A percentile compares a stretch with the other conserved stretches of the same genome.
Evolutionary conservation across 192 early-diverging fungal species (phyloP).

Genomic region (Coemansia sp.): DNA sequence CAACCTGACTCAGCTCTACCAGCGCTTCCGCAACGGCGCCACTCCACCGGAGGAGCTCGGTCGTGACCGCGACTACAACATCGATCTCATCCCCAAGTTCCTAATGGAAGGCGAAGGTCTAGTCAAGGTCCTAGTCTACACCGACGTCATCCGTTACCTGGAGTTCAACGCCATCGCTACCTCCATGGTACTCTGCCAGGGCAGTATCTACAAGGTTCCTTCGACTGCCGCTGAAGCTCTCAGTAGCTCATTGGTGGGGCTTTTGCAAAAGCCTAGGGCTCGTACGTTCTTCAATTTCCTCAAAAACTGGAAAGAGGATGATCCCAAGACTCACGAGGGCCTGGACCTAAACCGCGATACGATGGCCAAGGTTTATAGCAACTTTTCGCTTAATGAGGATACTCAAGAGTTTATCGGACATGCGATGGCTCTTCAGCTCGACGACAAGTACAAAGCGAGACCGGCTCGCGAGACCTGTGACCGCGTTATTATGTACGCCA

Average conservation of each 20-base stretch:
- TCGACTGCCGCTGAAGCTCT: conserved; percentile 86
- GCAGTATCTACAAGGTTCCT: conserved; percentile 94
- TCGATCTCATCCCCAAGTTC: conserved; percentile 99
- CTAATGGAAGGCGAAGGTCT: conserved; percentile 99
- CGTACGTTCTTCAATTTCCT: conserved; percentile 97
- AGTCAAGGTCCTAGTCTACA: conserved; percentile 95
- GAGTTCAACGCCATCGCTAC: conserved; percentile 97
- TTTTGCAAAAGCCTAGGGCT: conserved; percentile 91
- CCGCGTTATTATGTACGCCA: conserved; percentile 89
- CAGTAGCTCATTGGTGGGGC: conserved; percentile 81
- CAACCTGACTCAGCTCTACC: conserved; percentile 91
- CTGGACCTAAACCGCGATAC: conserved; percentile 74
- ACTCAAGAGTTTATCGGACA: conserved; percentile 99
- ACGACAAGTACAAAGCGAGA: conserved; percentile 75
- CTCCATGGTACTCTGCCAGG: conserved; percentile 89
- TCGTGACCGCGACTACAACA: conserved; percentile 88
- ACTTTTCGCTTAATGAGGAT: conserved; percentile 90
- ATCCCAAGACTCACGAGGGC: conserved; percentile 82
- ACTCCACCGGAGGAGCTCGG: conserved; percentile 61
- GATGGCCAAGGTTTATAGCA: conserved; percentile 85
- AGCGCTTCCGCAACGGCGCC: conserved; percentile 66
- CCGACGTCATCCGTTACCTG: conserved; percentile 96
- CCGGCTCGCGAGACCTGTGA: conserved; percentile 87
- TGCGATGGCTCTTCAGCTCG: conserved; percentile 92
- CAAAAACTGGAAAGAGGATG: conserved; percentile 84